Evolutionary conservation across 2,329 filamentous ascomycete genomes (phyloP), one percentile per base, ranked within the genome.

Genomic region (Trichoderma aggressivum): DNA sequence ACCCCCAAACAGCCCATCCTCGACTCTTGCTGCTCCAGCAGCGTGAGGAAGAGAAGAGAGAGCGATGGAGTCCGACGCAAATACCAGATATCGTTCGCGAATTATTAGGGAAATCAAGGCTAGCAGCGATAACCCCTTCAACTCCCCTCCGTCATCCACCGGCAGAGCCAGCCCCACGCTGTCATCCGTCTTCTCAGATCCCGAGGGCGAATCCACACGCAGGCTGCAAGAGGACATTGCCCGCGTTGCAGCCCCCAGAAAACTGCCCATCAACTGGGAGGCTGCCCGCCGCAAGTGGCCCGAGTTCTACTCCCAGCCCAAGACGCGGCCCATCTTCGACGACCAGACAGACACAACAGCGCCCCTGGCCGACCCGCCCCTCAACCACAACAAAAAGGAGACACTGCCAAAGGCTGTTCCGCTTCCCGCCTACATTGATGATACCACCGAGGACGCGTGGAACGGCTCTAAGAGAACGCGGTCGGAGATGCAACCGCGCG

Each of bases 101-200:
- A 83, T 84, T 72, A 80, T 84, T 75, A 82, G 85, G 78, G 85
- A 86, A 80, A 86, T 86, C 84, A 83, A 84, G 62, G 80, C 84
- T 74, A 84, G 85, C 79, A 82, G 83, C 78, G 82, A 86, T 72
- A 86, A 88, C 77, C 86, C 86, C 7, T 88, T 87, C 80, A 87
- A 86, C 79, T 88, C 86, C 24, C 87, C 87, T 6, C 86, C 86
- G 24, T 87, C 86, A 7, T 88, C 86, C 7, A 88, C 86, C 34
- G 86, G 86, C 77, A 87, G 86, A 72, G 82, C 88, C 73, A 87
- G 85, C 76, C 83, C 85, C 68, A 88, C 86, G 59, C 76, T 84
- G 65, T 87, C 86, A 47, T 85, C 86, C 55, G 80, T 88, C 75
- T 86, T 87, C 72, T 84, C 85, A 70, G 83, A 84, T 70, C 85